These are phyloP conservation scores for Caloboletus inedulis DNA, from an alignment of 1,284 basidiomycete genomes.

Conservation along the genomic window DNA sequence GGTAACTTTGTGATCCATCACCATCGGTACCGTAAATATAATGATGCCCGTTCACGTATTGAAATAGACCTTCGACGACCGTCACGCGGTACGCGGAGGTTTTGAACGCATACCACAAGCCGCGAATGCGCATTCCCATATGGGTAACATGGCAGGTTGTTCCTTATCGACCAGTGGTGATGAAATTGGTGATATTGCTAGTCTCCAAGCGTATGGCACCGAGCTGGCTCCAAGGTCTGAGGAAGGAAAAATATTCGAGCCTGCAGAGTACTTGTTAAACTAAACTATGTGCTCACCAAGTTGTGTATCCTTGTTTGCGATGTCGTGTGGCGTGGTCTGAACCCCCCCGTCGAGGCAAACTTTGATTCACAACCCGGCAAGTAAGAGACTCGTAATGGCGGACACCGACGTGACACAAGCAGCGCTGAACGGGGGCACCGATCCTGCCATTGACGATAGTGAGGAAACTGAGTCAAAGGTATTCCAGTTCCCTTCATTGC, in stretches of 20 bases:
- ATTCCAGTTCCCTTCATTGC: conserved; percentile 4
- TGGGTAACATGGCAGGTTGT: not conserved
- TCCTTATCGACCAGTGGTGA: conserved; percentile 6
- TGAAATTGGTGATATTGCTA: not conserved
- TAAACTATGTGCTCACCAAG: not conserved
- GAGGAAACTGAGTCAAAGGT: conserved; percentile 62
- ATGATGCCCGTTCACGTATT: conserved; percentile 31
- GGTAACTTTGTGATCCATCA: conserved; percentile 27
- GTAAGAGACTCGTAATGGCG: conserved; percentile 28
- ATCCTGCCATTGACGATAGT: conserved; percentile 48
- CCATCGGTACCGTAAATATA: conserved; percentile 33
- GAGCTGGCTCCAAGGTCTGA: not conserved
- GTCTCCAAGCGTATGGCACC: not conserved
- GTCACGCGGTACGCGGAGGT: conserved; percentile 23
- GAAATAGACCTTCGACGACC: conserved; percentile 23
- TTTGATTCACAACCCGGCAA: conserved; percentile 17
- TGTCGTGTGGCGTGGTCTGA: conserved; percentile 19
- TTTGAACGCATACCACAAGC: conserved; percentile 13
- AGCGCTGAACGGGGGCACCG: conserved; percentile 33
- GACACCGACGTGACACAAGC: conserved; percentile 39
- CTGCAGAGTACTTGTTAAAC: no score
- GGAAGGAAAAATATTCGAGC: not conserved
- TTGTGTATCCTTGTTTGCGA: conserved; percentile 32
- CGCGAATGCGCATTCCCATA: conserved; percentile 1
- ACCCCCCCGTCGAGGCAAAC: conserved; percentile 19